Conservation (phyloP, 495 filamentous ascomycete species). For the Aspergillus coremiiformis region DNA sequence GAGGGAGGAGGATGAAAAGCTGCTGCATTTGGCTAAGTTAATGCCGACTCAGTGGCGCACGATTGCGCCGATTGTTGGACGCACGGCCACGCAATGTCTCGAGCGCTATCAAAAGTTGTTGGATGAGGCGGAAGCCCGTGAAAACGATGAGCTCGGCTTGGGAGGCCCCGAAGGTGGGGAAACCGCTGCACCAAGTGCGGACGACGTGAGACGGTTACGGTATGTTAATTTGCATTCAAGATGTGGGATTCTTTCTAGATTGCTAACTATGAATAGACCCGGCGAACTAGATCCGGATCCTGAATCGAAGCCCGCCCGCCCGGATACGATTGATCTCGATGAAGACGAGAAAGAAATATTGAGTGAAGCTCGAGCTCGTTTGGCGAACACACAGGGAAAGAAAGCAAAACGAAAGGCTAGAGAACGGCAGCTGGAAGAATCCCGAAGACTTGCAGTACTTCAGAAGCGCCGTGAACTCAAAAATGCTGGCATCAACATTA, state of each 20-base stretch:
- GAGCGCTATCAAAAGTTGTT: conserved; percentile 95
- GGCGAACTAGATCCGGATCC: conserved; percentile 95
- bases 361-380: conserved; percentile 89
- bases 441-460: conserved; percentile 74
- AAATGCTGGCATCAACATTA: conserved; percentile 96
- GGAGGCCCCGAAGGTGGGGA: conserved; percentile 78
- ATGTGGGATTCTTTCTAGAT: neutral
- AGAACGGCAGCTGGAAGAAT: conserved; percentile 93
- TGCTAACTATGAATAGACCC: conserved; percentile 45
- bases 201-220: conserved; percentile 82
- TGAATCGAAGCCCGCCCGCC: conserved; percentile 92
- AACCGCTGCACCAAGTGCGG: conserved; percentile 78
- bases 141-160: conserved; percentile 75
- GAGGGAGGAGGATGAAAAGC: conserved; percentile 95
- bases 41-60: conserved; percentile 99
- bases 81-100: conserved; percentile 92
- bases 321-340: conserved; percentile 95
- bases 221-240: conserved; percentile 18
- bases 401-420: conserved; percentile 98
- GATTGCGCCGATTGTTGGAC: conserved; percentile 91
- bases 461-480: conserved; percentile 96
- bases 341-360: conserved; percentile 99
- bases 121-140: conserved; percentile 89
- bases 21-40: conserved; percentile 91
- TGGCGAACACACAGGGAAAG: conserved; percentile 97